These are phyloP conservation scores for Solanum appendiculatum DNA, from an alignment of 257 asterid genomes.

Conservation along the genomic window DNA sequence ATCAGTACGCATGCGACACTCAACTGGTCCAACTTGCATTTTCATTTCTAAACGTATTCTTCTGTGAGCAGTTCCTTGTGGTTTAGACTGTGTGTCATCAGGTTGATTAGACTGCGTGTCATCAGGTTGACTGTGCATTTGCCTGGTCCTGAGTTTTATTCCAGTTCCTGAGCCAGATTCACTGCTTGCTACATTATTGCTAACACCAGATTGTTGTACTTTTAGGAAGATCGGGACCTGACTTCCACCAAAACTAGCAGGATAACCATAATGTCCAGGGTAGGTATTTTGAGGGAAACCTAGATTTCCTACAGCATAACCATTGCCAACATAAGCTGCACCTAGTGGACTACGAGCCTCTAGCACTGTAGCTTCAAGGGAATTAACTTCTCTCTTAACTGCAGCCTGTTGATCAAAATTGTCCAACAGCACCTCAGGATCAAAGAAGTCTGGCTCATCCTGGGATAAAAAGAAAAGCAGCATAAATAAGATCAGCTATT, in stretches of 20 bases:
- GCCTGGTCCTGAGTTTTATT: constrained; percentile 43
- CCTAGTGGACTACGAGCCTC: background rate
- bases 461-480: constrained; percentile 4
- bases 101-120: constrained; percentile 7
- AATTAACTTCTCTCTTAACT: constrained; percentile 21
- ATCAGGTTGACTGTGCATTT: constrained; percentile 2
- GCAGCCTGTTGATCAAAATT: constrained; percentile 33
- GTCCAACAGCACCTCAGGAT: constrained; percentile 17
- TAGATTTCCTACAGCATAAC: constrained; percentile 2
- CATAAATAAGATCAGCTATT: background rate
- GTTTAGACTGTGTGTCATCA: background rate
- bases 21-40: constrained; percentile 45
- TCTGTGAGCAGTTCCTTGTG: constrained; percentile 63
- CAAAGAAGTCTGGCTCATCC: constrained; percentile 15
- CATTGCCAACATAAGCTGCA: constrained; percentile 3
- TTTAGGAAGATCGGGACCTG: constrained; percentile 4
- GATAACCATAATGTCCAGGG: background rate
- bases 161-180: constrained; percentile 35
- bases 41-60: constrained; percentile 54
- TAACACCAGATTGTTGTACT: constrained; percentile 2
- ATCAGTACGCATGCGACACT: constrained; percentile 20
- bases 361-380: constrained; percentile 3
- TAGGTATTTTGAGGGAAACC: constrained; percentile 3
- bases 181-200: constrained; percentile 9
- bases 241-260: constrained; percentile 17